A percentile compares a stretch with the other conserved stretches of the same genome.
These are phyloP conservation scores for Chlorella sp. DNA, from an alignment of 139 green algal genomes.

Conservation along the genomic window DNA sequence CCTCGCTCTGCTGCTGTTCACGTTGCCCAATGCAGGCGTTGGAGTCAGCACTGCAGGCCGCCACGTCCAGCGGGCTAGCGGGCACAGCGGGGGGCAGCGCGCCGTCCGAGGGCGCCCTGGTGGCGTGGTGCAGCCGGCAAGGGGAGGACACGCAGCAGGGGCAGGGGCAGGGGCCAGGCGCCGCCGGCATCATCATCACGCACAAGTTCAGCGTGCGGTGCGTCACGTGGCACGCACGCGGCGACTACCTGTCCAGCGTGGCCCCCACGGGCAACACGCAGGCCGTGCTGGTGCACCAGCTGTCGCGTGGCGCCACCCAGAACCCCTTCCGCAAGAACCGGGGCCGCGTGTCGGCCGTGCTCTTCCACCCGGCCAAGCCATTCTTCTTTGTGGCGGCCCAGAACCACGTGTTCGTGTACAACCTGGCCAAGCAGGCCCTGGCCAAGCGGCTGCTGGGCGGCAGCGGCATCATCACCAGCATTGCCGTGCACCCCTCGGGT, in stretches of 20 bases:
- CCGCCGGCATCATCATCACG: constrained; percentile 5
- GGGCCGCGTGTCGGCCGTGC: constrained; percentile 66
- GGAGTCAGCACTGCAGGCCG: neutral
- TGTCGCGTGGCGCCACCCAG: constrained; percentile 70
- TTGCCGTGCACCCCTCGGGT: constrained; percentile 83
- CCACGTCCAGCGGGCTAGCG: neutral
- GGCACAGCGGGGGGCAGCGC: neutral
- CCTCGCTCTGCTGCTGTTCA: no score
- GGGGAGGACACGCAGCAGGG: no score
- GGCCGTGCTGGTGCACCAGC: constrained; percentile 93
- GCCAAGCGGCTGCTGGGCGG: constrained; percentile 86
- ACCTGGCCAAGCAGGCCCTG: constrained; percentile 86
- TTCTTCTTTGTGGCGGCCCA: constrained; percentile 94
- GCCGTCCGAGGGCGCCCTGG: constrained; percentile 11
- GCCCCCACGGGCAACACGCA: constrained; percentile 72
- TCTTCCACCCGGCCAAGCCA: constrained; percentile 90
- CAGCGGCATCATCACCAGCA: constrained; percentile 68
- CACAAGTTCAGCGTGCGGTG: constrained; percentile 36
- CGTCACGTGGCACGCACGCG: constrained; percentile 81
- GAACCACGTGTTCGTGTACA: constrained; percentile 87
- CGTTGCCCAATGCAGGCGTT: constrained; percentile 10
- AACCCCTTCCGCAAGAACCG: constrained; percentile 93
- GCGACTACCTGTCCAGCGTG: constrained; percentile 89
- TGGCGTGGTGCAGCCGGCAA: constrained; percentile 12
- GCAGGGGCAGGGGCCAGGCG: neutral